A percentile compares a stretch with the other conserved stretches of the same genome.
Conservation (phyloP, 345 rosid species). For the Carallia brachiata region DNA sequence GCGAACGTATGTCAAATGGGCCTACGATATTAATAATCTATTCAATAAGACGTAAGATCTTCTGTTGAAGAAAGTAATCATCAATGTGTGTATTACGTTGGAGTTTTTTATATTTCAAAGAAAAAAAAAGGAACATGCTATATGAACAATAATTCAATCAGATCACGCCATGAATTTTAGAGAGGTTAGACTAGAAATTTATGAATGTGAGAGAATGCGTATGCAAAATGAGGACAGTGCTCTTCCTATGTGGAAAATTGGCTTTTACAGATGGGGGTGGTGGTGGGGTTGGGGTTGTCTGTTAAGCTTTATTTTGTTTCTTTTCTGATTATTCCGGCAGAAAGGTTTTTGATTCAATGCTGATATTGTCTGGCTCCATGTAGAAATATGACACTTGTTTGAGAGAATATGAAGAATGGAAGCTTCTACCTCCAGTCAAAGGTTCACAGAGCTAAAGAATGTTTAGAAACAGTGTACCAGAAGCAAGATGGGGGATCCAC, state of each 20-base stretch:
- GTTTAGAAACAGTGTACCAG: conserved; percentile 51
- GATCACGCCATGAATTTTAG: background rate
- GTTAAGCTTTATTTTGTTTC: background rate
- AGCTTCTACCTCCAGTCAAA: conserved; percentile 93
- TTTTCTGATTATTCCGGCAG: too few relatives aligned
- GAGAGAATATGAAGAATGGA: conserved; percentile 75
- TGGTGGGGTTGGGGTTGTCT: background rate
- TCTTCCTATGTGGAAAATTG: too few relatives aligned
- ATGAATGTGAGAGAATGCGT: background rate
- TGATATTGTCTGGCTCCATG: conserved; percentile 4
- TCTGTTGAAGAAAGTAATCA: too few relatives aligned
- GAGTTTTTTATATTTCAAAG: too few relatives aligned
- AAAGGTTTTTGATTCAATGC: background rate
- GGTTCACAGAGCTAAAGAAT: conserved; percentile 87
- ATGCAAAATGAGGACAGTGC: too few relatives aligned
- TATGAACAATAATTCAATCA: too few relatives aligned
- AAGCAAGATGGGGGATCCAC: conserved; percentile 28
- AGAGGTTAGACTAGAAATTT: background rate
- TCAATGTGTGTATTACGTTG: too few relatives aligned
- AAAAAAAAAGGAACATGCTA: too few relatives aligned
- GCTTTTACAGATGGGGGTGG: too few relatives aligned
- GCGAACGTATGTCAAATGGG: too few relatives aligned
- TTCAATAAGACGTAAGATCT: too few relatives aligned
- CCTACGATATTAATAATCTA: too few relatives aligned
- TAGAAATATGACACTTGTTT: conserved; percentile 74